Evolutionary conservation across 371 early-diverging fungal species (phyloP).

Genomic region (Coemansia sp.): DNA sequence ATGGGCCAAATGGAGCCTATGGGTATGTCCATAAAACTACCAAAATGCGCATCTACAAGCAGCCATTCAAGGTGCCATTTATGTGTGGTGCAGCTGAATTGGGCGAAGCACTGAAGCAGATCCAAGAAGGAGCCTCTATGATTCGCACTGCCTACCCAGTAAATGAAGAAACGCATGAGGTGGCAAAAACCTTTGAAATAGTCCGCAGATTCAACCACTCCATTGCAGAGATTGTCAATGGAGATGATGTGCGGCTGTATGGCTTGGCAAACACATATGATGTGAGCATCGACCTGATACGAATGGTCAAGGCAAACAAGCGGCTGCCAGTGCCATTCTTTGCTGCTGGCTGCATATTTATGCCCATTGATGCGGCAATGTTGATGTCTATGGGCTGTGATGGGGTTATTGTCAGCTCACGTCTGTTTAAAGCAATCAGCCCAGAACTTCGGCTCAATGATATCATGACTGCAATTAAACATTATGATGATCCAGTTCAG

Average conservation of each 20-base stretch:
- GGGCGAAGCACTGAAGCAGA: slow-evolving; percentile 91
- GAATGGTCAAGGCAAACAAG: slow-evolving; percentile 79
- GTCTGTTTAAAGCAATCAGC: slow-evolving; percentile 79
- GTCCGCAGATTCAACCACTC: not conserved
- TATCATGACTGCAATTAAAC: slow-evolving; percentile 7
- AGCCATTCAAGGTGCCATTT: slow-evolving; percentile 81
- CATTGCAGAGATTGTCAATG: not conserved
- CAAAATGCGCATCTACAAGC: slow-evolving; percentile 74
- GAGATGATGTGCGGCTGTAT: not conserved
- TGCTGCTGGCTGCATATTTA: slow-evolving; percentile 95
- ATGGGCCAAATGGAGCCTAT: not conserved
- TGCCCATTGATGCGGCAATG: slow-evolving; percentile 95
- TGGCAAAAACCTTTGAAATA: slow-evolving; percentile 52
- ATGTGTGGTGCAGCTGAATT: slow-evolving; percentile 93
- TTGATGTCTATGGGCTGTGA: slow-evolving; percentile 98
- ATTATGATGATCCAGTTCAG: not conserved
- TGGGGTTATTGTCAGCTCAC: slow-evolving; percentile 86
- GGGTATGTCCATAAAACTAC: not conserved
- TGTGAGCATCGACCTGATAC: slow-evolving; percentile 61
- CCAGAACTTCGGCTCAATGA: slow-evolving; percentile 95
- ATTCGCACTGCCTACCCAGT: slow-evolving; percentile 94
- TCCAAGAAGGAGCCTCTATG: slow-evolving; percentile 95
- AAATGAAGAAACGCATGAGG: slow-evolving; percentile 83
- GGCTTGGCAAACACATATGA: not conserved
- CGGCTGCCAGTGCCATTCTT: slow-evolving; percentile 95